phyloP scores from a whole-genome alignment of 805 yeast genomes.

The Zygosaccharomyces gambellarensis region DNA sequence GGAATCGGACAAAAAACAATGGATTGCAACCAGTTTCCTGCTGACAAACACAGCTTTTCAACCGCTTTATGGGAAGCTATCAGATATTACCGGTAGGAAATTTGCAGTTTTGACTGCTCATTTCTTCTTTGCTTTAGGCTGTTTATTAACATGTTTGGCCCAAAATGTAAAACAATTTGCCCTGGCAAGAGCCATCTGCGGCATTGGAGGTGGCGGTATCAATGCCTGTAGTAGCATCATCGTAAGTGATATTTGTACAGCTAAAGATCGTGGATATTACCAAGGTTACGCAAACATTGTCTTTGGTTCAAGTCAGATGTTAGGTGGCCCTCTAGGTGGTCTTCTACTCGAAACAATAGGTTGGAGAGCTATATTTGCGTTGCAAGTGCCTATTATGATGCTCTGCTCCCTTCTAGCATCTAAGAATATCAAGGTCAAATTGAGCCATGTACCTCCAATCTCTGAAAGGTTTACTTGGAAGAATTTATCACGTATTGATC shows the following conservation, averaged over 20 bases:
- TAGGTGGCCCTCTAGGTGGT: conserved; percentile 67
- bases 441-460: conserved; percentile 47
- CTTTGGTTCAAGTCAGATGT: conserved; percentile 68
- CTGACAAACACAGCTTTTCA: conserved; percentile 64
- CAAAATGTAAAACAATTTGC: conserved; percentile 37
- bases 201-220: conserved; percentile 90
- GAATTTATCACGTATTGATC: conserved; percentile 57
- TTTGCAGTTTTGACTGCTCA: conserved; percentile 40
- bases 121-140: conserved; percentile 43
- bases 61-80: conserved; percentile 57
- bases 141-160: conserved; percentile 40
- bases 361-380: conserved; percentile 56
- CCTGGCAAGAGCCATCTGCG: conserved; percentile 66
- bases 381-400: conserved; percentile 45
- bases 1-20: conserved; percentile 46
- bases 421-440: conserved; percentile 39
- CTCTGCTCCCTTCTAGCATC: conserved; percentile 37
- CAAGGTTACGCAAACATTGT: conserved; percentile 80
- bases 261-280: conserved; percentile 70
- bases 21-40: conserved; percentile 64
- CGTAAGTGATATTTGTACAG: conserved; percentile 69
- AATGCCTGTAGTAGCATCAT: conserved; percentile 70
- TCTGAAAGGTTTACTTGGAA: conserved; percentile 41
- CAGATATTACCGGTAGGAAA: conserved; percentile 53
- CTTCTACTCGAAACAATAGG: conserved; percentile 52